Base-by-base conservation (phyloP, 148 eudicot genomes). In the Limonium bicolor region DNA sequence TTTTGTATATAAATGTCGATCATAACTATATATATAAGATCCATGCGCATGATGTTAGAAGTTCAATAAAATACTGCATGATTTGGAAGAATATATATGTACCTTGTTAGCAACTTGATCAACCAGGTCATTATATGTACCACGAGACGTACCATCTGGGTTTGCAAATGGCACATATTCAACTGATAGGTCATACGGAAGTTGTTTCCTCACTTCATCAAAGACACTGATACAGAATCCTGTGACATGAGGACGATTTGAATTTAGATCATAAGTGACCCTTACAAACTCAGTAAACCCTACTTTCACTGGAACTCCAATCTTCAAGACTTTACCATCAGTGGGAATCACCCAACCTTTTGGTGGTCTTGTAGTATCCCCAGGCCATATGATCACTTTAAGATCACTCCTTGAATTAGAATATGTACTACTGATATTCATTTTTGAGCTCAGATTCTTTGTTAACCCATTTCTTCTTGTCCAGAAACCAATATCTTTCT, bases 311-410 rank as follows among this genome's bases (percentile, higher is more conserved):
- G 38, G 51, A 48, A 48, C 37, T 21, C 27, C 51, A 12, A 48
- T 5, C 1, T 11, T 19, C 51, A 48, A 48, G 5, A 13, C 16
- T 38, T 46, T 60, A 5, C 54, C 65, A 16, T 39, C 48, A n/a
- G 41, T 30, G 16, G 64, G 56, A 41, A 42, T 53, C 21, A 34
- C 62, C 71, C 71, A 66, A 31, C 71, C 71, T 34, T 27, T 56
- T 25, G 82, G 74, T 9, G 16, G 20, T 3, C 21, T 12, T 0
- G 27, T 27, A 1, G 48, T 31, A 2, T 56, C 71, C 34, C 87
- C 82, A 1, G 88, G 82, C 70, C 72, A 76, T 26, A 66, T 59
- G 23, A 71, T 60, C 9, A 40, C 27, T 25, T 51, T 19, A 0
- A 66, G 54, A 25, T 28, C 41, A 4, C 4, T 20, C 6, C 29